These are phyloP conservation scores for Neurospora sp. DNA, from an alignment of 495 filamentous ascomycete genomes.

Conservation along the genomic window DNA sequence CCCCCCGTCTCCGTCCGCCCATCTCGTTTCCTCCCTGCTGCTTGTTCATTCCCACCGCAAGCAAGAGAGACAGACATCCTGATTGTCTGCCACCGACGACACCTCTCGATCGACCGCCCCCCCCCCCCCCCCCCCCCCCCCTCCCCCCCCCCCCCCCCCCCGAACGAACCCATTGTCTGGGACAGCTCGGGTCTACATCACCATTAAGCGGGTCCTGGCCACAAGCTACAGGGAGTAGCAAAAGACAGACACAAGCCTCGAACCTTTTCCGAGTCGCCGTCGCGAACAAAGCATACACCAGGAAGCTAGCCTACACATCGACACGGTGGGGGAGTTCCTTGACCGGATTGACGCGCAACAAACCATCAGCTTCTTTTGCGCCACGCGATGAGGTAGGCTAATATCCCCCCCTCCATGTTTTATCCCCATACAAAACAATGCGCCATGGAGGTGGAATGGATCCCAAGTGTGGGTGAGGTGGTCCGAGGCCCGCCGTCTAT, in stretches of 20 bases:
- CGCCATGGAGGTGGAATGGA: background rate
- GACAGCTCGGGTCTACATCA: background rate
- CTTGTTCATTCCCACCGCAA: background rate
- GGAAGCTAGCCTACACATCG: background rate
- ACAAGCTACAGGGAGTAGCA: conserved; percentile 11
- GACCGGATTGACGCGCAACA: conserved; percentile 4
- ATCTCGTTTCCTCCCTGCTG: background rate
- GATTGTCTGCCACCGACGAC: background rate
- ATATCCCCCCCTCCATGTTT: background rate
- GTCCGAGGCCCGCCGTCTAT: background rate
- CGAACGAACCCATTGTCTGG: background rate
- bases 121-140: no score
- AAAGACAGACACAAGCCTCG: conserved; percentile 5
- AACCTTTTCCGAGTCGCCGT: background rate
- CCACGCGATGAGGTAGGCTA: conserved; percentile 21
- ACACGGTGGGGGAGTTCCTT: background rate
- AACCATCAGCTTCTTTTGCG: conserved; percentile 3
- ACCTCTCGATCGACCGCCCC: background rate
- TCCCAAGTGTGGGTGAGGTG: background rate
- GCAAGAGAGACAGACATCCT: background rate
- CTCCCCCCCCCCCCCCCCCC: no score
- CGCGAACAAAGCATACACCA: conserved; percentile 8
- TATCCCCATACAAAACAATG: background rate
- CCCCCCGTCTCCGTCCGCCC: background rate
- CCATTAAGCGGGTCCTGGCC: conserved; percentile 12